A percentile compares a stretch with the other conserved stretches of the same genome.
Evolutionary conservation across 441 rosid genomes (phyloP).

Genomic region (Corymbia calophylla): DNA sequence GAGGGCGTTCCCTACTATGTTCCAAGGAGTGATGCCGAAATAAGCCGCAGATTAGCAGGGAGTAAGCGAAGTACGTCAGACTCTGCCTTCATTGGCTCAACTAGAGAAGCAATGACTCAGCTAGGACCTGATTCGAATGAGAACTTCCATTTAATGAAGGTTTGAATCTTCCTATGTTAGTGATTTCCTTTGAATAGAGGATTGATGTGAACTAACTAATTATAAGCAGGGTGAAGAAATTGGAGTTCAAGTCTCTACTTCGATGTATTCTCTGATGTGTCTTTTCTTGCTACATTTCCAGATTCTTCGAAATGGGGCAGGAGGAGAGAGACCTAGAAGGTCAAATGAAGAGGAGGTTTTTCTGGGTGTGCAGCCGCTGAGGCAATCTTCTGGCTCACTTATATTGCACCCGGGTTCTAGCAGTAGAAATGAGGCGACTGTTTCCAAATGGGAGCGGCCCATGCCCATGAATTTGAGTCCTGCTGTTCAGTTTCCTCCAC

Average conservation of each 20-base stretch:
- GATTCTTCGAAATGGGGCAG: constrained; percentile 56
- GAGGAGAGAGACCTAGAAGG: constrained; percentile 43
- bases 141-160: constrained; percentile 78
- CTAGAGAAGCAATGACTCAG: constrained; percentile 27
- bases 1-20: constrained; percentile 78
- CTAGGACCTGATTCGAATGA: constrained; percentile 57
- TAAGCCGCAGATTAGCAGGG: constrained; percentile 54
- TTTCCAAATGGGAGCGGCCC: constrained; percentile 43
- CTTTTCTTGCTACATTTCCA: constrained; percentile 14
- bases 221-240: background rate
- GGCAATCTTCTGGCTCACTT: constrained; percentile 44
- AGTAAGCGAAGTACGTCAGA: constrained; percentile 76
- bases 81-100: constrained; percentile 38
- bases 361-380: constrained; percentile 30
- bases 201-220: background rate
- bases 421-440: constrained; percentile 36
- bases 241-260: background rate
- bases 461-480: constrained; percentile 24
- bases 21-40: constrained; percentile 60
- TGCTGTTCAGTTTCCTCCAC: constrained; percentile 37
- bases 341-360: constrained; percentile 42
- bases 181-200: background rate
- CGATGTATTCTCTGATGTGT: background rate
- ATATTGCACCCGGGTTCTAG: constrained; percentile 38
- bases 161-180: constrained; percentile 13